Conservation (phyloP, 164 flowering plant genomes). For the Macadamia integrifolia region DNA sequence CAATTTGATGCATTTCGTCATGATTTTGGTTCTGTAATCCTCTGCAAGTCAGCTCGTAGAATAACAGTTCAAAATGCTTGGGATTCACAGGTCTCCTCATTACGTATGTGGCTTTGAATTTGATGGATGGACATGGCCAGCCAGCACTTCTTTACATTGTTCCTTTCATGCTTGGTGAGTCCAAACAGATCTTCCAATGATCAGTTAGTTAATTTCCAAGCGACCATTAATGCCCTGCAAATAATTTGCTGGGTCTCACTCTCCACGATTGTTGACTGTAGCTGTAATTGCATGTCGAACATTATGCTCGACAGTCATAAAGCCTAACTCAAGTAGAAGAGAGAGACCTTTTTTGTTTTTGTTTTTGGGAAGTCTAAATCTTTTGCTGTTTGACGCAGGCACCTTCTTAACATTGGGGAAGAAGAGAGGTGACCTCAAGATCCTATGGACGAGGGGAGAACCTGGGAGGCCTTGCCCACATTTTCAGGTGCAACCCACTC, state of each 20-base stretch:
- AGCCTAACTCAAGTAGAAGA: too few species aligned
- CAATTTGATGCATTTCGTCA: not conserved
- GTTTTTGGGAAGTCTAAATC: too few species aligned
- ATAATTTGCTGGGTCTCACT: too few species aligned
- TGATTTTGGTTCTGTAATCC: not conserved
- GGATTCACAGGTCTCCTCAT: constrained; percentile 65
- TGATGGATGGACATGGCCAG: constrained; percentile 98
- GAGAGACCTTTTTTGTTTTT: too few species aligned
- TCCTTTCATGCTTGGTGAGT: constrained; percentile 79
- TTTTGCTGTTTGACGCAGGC: constrained; percentile 29
- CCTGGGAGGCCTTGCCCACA: constrained; percentile 71
- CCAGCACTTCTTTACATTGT: constrained; percentile 93
- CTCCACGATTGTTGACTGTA: too few species aligned
- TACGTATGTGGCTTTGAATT: constrained; percentile 78
- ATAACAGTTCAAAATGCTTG: not conserved
- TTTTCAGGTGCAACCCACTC: constrained; percentile 37
- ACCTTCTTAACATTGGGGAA: constrained; percentile 55
- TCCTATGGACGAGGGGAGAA: constrained; percentile 69
- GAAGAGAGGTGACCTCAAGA: constrained; percentile 58
- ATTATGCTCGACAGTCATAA: too few species aligned
- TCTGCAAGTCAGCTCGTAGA: not conserved
- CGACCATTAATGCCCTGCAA: too few species aligned
- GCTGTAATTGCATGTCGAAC: too few species aligned
- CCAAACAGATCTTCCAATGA: not conserved
- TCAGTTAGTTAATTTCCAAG: not conserved